Conservation (phyloP, 768 basidiomycete species). For the Auricularia auricula-judae region DNA sequence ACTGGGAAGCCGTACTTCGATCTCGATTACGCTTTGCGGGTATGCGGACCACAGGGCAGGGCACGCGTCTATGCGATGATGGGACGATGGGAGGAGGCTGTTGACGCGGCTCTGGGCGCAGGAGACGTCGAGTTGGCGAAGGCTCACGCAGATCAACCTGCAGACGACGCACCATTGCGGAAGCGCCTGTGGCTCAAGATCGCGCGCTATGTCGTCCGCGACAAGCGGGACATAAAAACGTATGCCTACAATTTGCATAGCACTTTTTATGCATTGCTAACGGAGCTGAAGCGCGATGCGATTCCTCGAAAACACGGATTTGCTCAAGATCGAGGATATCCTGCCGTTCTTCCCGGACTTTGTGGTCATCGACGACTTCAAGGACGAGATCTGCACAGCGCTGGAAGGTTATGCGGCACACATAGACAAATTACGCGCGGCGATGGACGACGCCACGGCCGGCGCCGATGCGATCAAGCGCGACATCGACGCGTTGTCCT, state of each 20-base stretch:
- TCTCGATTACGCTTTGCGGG: slow-evolving; percentile 87
- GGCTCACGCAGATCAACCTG: slow-evolving; percentile 89
- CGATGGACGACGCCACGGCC: slow-evolving; percentile 93
- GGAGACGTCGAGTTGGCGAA: slow-evolving; percentile 94
- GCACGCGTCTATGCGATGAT: slow-evolving; percentile 94
- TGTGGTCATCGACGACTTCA: slow-evolving; percentile 98
- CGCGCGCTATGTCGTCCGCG: slow-evolving; percentile 95
- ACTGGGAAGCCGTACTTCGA: slow-evolving; percentile 89
- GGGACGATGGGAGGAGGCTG: slow-evolving; percentile 93
- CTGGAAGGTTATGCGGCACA: slow-evolving; percentile 88
- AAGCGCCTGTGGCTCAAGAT: slow-evolving; percentile 98
- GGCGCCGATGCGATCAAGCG: slow-evolving; percentile 89
- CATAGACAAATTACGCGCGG: slow-evolving; percentile 78
- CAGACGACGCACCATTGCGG: slow-evolving; percentile 73
- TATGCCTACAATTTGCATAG: slow-evolving; percentile 30
- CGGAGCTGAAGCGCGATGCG: slow-evolving; percentile 72
- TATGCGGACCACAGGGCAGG: slow-evolving; percentile 75
- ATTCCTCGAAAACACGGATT: slow-evolving; percentile 86
- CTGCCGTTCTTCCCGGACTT: slow-evolving; percentile 99
- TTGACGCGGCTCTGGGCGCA: slow-evolving; percentile 87
- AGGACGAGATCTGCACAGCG: slow-evolving; percentile 94
- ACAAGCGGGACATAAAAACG: slow-evolving; percentile 98
- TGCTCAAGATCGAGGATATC: slow-evolving; percentile 97
- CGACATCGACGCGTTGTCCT: slow-evolving; percentile 76
- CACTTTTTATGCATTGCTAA: neutral